Percentiles rank a stretch among this genome's conserved stretches.
Conservation (phyloP, 78 protist genomes). For the Dictyostelium intermedium region DNA sequence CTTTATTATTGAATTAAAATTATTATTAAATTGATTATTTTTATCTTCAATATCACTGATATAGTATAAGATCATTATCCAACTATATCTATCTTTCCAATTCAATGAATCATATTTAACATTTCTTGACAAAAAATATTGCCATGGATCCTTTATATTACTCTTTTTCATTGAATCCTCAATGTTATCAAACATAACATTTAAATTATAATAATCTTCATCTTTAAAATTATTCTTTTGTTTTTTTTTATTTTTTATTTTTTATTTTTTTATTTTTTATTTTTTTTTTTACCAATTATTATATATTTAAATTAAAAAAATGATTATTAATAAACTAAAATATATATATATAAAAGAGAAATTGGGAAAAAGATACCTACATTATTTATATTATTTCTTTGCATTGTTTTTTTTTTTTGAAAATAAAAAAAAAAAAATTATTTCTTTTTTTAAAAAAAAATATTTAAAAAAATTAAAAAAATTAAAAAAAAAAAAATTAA, state of each 20-base stretch:
- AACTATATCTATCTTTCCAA: background rate
- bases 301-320: too few species aligned
- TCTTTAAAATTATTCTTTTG: background rate
- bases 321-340: too few species aligned
- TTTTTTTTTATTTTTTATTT: background rate
- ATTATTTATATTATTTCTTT: background rate
- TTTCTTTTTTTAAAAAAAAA: too few species aligned
- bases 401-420: background rate
- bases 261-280: too few species aligned
- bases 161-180: background rate
- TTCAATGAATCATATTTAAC: background rate
- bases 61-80: background rate
- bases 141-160: background rate
- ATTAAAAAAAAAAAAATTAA: too few species aligned
- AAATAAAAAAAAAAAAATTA: too few species aligned
- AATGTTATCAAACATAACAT: background rate
- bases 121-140: background rate
- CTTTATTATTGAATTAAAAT: background rate
- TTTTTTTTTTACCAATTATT: too few species aligned
- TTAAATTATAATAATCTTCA: background rate
- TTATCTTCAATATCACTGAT: background rate
- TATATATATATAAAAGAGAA: too few species aligned
- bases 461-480: too few species aligned
- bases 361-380: background rate
- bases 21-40: background rate